phyloP scores from a whole-genome alignment of 2,329 filamentous ascomycete species.

The Diaporthe ilicicola region DNA sequence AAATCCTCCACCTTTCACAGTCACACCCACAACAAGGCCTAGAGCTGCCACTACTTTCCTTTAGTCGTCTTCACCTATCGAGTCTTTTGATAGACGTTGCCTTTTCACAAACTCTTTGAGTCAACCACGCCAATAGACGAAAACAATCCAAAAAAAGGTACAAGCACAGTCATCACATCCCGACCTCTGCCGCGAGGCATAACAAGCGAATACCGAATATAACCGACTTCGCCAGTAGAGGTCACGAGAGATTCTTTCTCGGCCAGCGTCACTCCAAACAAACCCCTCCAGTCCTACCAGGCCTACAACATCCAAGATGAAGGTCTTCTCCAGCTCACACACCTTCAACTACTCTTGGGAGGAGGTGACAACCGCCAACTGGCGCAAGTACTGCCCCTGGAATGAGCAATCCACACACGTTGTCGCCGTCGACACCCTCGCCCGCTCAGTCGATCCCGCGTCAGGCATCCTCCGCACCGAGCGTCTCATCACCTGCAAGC shows the following conservation, averaged over 20 bases:
- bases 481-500: slow-evolving; percentile 69
- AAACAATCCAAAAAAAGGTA: neutral
- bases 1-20: slow-evolving; percentile 1
- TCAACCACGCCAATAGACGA: neutral
- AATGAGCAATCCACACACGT: slow-evolving; percentile 99
- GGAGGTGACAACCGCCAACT: slow-evolving; percentile 96
- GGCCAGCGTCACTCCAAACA: neutral
- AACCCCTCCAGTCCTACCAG: neutral
- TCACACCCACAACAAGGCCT: neutral
- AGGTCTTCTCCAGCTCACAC: slow-evolving; percentile 86
- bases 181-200: slow-evolving; percentile 1
- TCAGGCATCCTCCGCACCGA: slow-evolving; percentile 70
- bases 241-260: neutral
- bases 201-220: slow-evolving; percentile 1
- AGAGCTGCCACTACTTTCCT: slow-evolving; percentile 26
- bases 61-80: neutral
- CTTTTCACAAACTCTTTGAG: neutral
- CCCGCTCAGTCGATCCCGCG: slow-evolving; percentile 66
- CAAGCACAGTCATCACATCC: neutral
- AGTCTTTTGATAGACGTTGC: slow-evolving; percentile 5
- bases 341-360: slow-evolving; percentile 99
- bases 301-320: slow-evolving; percentile 15
- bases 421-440: slow-evolving; percentile 91
- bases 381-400: slow-evolving; percentile 99
- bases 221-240: neutral